These are phyloP conservation scores for Penicillium sp. DNA, from an alignment of 2,329 filamentous ascomycete species.

Conservation along the genomic window DNA sequence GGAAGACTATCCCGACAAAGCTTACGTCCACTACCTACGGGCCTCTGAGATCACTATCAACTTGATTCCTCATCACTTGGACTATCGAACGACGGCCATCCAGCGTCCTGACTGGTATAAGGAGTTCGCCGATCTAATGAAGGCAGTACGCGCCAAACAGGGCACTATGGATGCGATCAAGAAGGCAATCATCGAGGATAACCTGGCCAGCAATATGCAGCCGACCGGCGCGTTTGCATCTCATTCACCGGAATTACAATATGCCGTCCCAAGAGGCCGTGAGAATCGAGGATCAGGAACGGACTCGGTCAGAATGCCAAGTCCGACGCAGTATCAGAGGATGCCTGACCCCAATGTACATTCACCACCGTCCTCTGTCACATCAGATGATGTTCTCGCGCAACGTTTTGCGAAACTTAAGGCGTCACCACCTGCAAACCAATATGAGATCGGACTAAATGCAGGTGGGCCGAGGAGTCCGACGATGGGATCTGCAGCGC, in stretches of 20 bases:
- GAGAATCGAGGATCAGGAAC: slow-evolving; percentile 20
- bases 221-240: slow-evolving; percentile 20
- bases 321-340: slow-evolving; percentile 40
- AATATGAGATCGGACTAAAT: slow-evolving; percentile 1
- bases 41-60: slow-evolving; percentile 78
- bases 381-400: slow-evolving; percentile 39
- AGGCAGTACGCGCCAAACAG: slow-evolving; percentile 44
- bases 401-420: slow-evolving; percentile 46
- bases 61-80: slow-evolving; percentile 72
- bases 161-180: slow-evolving; percentile 45
- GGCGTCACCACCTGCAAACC: slow-evolving; percentile 19
- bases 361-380: slow-evolving; percentile 26
- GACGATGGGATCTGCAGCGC: slow-evolving; percentile 15
- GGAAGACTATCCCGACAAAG: slow-evolving; percentile 61
- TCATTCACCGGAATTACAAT: slow-evolving; percentile 12
- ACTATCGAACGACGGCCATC: slow-evolving; percentile 62
- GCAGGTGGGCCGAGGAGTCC: slow-evolving; percentile 5
- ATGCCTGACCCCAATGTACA: slow-evolving; percentile 23
- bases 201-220: slow-evolving; percentile 31
- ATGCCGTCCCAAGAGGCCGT: slow-evolving; percentile 23
- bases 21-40: slow-evolving; percentile 80
- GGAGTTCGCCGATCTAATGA: slow-evolving; percentile 55
- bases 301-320: slow-evolving; percentile 40
- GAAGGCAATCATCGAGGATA: slow-evolving; percentile 42
- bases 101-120: slow-evolving; percentile 53